Evolutionary conservation across 192 early-diverging fungal species (phyloP), one percentile per base, ranked within the genome.

Genomic region (Linderina pennispora): DNA sequence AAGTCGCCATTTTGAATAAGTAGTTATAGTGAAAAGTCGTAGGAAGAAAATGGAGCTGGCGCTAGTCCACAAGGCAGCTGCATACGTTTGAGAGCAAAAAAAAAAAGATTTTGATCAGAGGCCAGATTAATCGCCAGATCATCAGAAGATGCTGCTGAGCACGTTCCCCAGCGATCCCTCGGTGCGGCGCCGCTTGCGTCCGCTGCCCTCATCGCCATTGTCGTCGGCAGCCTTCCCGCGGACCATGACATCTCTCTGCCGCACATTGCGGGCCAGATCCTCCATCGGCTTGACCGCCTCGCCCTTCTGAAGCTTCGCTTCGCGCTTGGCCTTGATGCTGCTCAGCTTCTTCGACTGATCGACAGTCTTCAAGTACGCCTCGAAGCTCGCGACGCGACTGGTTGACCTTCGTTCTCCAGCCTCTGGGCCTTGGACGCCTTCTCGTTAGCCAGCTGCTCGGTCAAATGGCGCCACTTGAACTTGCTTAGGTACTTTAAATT

Each of bases 391-490:
- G 70, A 53, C 83, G 82, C 10, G 88, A 86, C 68, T 91, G 88
- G 21, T 62, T 74, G 55, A 92, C 86, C n/a, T 63, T 96, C 93
- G 5, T 79, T 80, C 54, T 81, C 73, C 36, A 98, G 58, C 55
- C 81, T 74, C 53, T 98, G 90, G 25, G 88, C 83, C 36, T 85
- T 65, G 1, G 87, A 84, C 5, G 80, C 80, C 31, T 77, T 73
- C 43, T 90, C 88, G 48, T 81, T 83, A 0, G 82, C 85, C 31
- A 97, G 81, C 62, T 93, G 90, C 49, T 95, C 96, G 11, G 89
- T 90, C 40, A 98, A 62, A 55, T 98, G 85, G 33, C 85, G 69
- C 96, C 96, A 98, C 57, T 98, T 98, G 75, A 98, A 98, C 40
- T 85, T 82, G 23, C 91, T 87, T 23, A 98, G 64, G 51, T 98